These are phyloP conservation scores for Gynostemma pentaphyllum DNA, from an alignment of 306 rosid species.

Conservation along the genomic window DNA sequence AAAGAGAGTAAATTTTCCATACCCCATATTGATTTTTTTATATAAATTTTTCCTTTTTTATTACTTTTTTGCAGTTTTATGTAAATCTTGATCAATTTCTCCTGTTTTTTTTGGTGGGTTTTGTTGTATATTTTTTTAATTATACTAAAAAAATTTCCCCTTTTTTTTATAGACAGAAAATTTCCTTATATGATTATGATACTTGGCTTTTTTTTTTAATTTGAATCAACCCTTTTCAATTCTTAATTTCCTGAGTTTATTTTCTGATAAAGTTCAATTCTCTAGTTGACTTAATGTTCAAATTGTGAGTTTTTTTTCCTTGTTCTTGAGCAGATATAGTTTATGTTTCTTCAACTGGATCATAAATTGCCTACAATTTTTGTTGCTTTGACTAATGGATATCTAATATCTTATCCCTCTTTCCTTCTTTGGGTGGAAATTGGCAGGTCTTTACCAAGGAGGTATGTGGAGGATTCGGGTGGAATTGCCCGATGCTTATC, in stretches of 20 bases:
- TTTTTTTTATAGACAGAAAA: not conserved
- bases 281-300: not conserved
- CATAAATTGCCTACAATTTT: too few species aligned
- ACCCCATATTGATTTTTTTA: constrained; percentile 13
- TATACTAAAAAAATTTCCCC: not conserved
- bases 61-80: not conserved
- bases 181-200: too few species aligned
- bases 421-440: constrained; percentile 7
- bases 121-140: not conserved
- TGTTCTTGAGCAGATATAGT: not conserved
- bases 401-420: not conserved
- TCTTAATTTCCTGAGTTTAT: not conserved
- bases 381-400: too few species aligned
- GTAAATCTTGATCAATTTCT: not conserved
- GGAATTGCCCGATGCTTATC: constrained; percentile 85
- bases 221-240: not conserved
- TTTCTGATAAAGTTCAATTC: not conserved
- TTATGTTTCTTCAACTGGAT: not conserved
- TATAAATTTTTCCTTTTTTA: not conserved
- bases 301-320: not conserved
- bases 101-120: not conserved
- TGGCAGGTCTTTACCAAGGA: constrained; percentile 65
- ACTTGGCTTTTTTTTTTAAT: not conserved
- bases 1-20: constrained; percentile 46
- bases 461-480: constrained; percentile 86